Percentiles rank a stretch among this genome's conserved stretches.
These are phyloP conservation scores for Eucalyptus globulus DNA, from an alignment of 345 rosid species.

Conservation along the genomic window DNA sequence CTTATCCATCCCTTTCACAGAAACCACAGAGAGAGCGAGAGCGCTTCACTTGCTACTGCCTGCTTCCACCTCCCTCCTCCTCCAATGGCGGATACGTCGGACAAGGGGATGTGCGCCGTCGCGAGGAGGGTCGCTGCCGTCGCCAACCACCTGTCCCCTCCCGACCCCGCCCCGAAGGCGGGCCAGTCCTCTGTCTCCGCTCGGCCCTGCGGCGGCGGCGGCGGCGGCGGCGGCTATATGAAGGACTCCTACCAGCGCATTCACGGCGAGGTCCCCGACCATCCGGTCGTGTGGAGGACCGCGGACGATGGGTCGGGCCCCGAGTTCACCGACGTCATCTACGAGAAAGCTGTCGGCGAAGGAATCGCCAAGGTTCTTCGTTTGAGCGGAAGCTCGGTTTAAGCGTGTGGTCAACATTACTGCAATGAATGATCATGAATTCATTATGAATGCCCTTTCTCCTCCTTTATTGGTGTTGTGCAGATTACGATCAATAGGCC, in stretches of 20 bases:
- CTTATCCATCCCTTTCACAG: not conserved
- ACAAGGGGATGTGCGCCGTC: slow-evolving; percentile 14
- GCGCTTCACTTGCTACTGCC: not conserved
- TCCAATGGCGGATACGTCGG: slow-evolving; percentile 8
- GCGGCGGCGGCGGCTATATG: slow-evolving; percentile 34
- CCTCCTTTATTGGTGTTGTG: not conserved
- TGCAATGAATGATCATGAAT: not conserved
- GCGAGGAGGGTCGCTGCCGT: slow-evolving; percentile 44
- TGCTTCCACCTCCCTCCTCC: not conserved
- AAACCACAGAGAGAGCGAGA: not conserved
- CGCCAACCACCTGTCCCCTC: slow-evolving; percentile 29
- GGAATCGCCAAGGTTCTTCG: slow-evolving; percentile 70
- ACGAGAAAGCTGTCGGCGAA: slow-evolving; percentile 78
- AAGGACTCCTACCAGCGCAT: slow-evolving; percentile 11
- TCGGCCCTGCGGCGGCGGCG: slow-evolving; percentile 1
- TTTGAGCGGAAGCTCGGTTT: not conserved
- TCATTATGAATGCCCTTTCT: not conserved
- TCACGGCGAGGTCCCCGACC: slow-evolving; percentile 17
- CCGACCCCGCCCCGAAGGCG: not conserved
- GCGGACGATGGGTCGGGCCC: slow-evolving; percentile 20
- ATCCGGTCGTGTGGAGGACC: slow-evolving; percentile 50
- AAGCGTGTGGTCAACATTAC: not conserved
- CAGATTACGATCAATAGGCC: slow-evolving; percentile 84
- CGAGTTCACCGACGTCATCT: slow-evolving; percentile 60
- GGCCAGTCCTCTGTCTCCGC: not conserved